Evolutionary conservation across 2,329 filamentous ascomycete genomes (phyloP), one percentile per base, ranked within the genome.

Genomic region (Verticillium tricorpus): DNA sequence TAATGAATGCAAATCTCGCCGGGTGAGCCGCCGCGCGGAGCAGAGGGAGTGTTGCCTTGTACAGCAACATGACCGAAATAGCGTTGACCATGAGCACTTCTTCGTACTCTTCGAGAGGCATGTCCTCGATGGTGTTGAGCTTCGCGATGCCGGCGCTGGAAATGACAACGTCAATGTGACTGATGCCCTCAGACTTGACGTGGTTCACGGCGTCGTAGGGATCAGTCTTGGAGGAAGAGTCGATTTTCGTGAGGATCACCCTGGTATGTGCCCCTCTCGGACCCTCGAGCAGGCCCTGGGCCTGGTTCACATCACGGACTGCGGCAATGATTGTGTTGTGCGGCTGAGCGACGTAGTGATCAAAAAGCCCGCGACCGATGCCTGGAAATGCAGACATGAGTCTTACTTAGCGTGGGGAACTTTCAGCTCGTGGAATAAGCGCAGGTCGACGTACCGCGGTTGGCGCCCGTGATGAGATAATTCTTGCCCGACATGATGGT

Each of bases 301-400:
- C 71, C 0, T 67, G 61, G 3, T 56, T 37, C 11, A 71, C 68
- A 65, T 77, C 62, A 9, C 78, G 74, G 55, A 73, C 72, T 2
- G 69, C 71, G 31, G 77, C 77, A 19, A 78, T 77, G 59, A 77
- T 68, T 5, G 70, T 82, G 72, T 89, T 84, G 73, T 88, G 84
- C 67, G 84, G 80, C 55, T 81, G 79, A 28, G 79, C 75, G 1
- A 80, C 72, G 65, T 74, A 77, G 11, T 63, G 68, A 56, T 69
- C 60, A 2, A 75, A 39, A 5, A 79, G 65, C 0, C 71, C 74
- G 19, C 62, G 63, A 9, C 77, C 76, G 2, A 79, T 64, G 58
- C 76, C 76, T 45, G 34, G 14, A 9, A 35, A 14, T 14, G 14
- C 34, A 11, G 34, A 35, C 9, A 14, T 35, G 34, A 35, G 34